Evolutionary conservation across 768 basidiomycete genomes (phyloP).

Genomic region (Psilocybe subaeruginosa): DNA sequence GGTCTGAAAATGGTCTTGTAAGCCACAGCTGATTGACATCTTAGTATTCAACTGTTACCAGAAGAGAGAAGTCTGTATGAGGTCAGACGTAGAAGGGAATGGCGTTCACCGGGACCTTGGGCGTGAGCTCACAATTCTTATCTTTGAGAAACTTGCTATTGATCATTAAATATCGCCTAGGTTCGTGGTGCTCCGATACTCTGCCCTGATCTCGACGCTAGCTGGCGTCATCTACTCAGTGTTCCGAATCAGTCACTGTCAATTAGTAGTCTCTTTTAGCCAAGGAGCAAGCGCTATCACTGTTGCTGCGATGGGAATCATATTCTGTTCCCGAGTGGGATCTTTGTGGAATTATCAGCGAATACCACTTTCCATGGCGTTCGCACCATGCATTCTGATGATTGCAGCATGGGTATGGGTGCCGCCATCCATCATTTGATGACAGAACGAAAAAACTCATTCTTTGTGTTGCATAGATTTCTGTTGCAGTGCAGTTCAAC

Average conservation of each 20-base stretch:
- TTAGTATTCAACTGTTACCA: conserved; percentile 30
- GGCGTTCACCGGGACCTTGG: conserved; percentile 30
- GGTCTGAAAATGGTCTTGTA: no score
- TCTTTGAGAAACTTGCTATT: background rate
- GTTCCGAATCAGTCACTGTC: conserved; percentile 30
- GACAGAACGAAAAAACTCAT: background rate
- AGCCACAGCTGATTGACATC: background rate
- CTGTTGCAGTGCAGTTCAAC: conserved; percentile 32
- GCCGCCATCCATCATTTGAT: background rate
- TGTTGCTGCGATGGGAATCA: conserved; percentile 31
- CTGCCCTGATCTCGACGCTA: conserved; percentile 31
- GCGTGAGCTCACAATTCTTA: conserved; percentile 24
- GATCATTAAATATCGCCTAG: conserved; percentile 13
- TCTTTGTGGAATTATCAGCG: conserved; percentile 35
- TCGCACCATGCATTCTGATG: conserved; percentile 28
- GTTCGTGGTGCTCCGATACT: conserved; percentile 36
- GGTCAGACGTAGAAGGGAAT: conserved; percentile 26
- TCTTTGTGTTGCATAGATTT: conserved; percentile 22
- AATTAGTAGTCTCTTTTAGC: conserved; percentile 30
- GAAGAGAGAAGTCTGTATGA: conserved; percentile 31
- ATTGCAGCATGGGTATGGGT: conserved; percentile 33
- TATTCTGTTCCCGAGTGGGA: conserved; percentile 36
- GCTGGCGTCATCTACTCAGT: conserved; percentile 31
- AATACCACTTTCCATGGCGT: conserved; percentile 25
- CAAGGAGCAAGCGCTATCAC: conserved; percentile 32